A percentile compares a stretch with the other conserved stretches of the same genome.
Evolutionary conservation across 2,329 filamentous ascomycete genomes (phyloP).

Genomic region (Chrysosporium queenslandicum): DNA sequence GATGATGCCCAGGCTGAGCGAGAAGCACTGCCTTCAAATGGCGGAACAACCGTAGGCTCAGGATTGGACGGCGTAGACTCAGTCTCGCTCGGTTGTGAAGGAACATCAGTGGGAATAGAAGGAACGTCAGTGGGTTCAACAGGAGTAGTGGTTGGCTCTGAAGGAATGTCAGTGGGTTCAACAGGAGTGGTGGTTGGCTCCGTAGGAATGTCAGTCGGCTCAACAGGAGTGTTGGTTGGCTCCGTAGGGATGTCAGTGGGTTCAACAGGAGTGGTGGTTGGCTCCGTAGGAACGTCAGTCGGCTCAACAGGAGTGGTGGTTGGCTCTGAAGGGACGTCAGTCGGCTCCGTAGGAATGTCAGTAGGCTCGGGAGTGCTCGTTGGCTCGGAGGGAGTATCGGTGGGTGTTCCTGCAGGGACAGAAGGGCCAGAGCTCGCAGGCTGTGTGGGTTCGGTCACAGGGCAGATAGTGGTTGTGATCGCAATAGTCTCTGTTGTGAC

Average conservation of each 20-base stretch:
- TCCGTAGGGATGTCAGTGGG: too few species aligned
- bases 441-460: not conserved
- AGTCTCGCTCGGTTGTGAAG: not conserved
- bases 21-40: slow-evolving; percentile 1
- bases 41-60: not conserved
- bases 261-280: not conserved
- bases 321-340: not conserved
- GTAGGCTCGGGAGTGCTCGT: not conserved
- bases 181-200: too few species aligned
- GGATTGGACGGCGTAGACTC: not conserved
- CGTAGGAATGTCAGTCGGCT: too few species aligned
- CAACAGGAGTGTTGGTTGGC: too few species aligned
- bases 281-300: not conserved
- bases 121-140: not conserved
- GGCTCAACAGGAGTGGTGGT: not conserved
- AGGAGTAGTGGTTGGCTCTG: too few species aligned
- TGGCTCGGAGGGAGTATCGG: not conserved
- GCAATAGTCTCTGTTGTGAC: slow-evolving; percentile 1
- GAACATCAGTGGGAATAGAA: not conserved
- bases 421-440: not conserved
- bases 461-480: not conserved
- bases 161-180: too few species aligned
- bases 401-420: not conserved
- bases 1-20: not conserved
- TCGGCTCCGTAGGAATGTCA: not conserved